Evolutionary conservation across 1,139 yeast species (phyloP).

Genomic region (Geotrichum klebahnii): DNA sequence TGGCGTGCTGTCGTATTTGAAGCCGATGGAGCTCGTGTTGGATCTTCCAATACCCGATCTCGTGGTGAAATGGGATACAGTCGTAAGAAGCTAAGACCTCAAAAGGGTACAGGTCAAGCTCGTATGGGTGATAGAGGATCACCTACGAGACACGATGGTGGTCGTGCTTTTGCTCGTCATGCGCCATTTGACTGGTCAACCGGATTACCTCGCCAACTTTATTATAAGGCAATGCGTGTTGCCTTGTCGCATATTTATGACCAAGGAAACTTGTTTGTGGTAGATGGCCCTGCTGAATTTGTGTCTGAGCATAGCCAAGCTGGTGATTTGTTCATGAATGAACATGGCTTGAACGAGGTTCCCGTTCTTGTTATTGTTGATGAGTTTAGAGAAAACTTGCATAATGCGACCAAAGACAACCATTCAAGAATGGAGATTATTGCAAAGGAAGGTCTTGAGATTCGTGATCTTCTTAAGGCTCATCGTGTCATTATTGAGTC

Average conservation of each 20-base stretch:
- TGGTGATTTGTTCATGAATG: slow-evolving; percentile 52
- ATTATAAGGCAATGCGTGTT: slow-evolving; percentile 67
- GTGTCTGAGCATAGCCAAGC: slow-evolving; percentile 48
- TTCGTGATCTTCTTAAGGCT: slow-evolving; percentile 79
- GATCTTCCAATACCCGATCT: slow-evolving; percentile 79
- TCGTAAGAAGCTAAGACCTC: slow-evolving; percentile 75
- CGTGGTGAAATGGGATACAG: slow-evolving; percentile 86
- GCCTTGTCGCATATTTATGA: slow-evolving; percentile 81
- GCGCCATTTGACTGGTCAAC: slow-evolving; percentile 92
- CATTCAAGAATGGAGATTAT: slow-evolving; percentile 59
- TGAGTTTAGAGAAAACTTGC: slow-evolving; percentile 50
- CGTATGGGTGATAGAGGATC: slow-evolving; percentile 95
- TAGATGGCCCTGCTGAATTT: slow-evolving; percentile 61
- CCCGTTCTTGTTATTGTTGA: slow-evolving; percentile 66
- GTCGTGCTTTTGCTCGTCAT: slow-evolving; percentile 77
- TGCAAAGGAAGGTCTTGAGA: slow-evolving; percentile 74
- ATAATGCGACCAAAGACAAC: slow-evolving; percentile 48
- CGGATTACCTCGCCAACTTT: slow-evolving; percentile 69
- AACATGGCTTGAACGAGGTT: slow-evolving; percentile 43
- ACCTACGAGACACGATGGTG: slow-evolving; percentile 86
- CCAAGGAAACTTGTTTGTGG: slow-evolving; percentile 62
- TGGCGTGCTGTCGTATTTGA: slow-evolving; percentile 95
- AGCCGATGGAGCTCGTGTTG: slow-evolving; percentile 84
- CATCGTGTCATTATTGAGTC: slow-evolving; percentile 71
- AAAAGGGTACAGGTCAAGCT: slow-evolving; percentile 93